Evolutionary conservation across 768 basidiomycete species (phyloP).

Genomic region (Tricholoma sp.): DNA sequence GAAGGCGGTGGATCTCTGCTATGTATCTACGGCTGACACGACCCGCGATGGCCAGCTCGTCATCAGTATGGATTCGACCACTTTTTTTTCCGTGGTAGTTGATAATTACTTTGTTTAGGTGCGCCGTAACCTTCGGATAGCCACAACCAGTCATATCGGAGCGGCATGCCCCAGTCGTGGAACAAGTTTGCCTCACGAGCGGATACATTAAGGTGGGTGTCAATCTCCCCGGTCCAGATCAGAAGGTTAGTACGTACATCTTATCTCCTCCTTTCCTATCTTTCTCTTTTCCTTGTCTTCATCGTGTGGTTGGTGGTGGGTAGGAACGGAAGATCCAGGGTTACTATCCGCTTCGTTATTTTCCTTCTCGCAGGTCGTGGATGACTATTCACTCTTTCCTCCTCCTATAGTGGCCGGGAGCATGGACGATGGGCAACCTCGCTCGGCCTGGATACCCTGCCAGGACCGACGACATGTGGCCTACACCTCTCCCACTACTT

Average conservation of each 20-base stretch:
- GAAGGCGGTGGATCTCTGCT: too few relatives aligned
- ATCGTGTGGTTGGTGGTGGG: neutral
- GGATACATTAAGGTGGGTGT: too few relatives aligned
- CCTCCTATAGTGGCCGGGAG: conserved; percentile 79
- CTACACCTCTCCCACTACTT: conserved; percentile 23
- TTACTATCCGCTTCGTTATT: neutral
- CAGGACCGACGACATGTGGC: conserved; percentile 79
- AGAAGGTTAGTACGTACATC: conserved; percentile 41
- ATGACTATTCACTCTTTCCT: neutral
- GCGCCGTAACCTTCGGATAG: too few relatives aligned
- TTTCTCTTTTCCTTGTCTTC: neutral
- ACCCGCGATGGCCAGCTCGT: too few relatives aligned
- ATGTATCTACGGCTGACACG: too few relatives aligned
- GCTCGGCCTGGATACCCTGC: conserved; percentile 78
- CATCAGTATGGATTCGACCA: too few relatives aligned
- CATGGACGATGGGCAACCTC: conserved; percentile 88
- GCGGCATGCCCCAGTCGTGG: too few relatives aligned
- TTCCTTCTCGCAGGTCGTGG: neutral
- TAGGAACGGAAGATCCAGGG: neutral
- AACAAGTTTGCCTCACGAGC: too few relatives aligned
- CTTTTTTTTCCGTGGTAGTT: too few relatives aligned
- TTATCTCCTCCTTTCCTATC: neutral
- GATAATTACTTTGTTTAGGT: too few relatives aligned
- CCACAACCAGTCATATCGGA: too few relatives aligned
- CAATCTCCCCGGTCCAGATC: conserved; percentile 54